Conservation (phyloP, 2,329 filamentous ascomycete species). For the Colletotrichum sojae region DNA sequence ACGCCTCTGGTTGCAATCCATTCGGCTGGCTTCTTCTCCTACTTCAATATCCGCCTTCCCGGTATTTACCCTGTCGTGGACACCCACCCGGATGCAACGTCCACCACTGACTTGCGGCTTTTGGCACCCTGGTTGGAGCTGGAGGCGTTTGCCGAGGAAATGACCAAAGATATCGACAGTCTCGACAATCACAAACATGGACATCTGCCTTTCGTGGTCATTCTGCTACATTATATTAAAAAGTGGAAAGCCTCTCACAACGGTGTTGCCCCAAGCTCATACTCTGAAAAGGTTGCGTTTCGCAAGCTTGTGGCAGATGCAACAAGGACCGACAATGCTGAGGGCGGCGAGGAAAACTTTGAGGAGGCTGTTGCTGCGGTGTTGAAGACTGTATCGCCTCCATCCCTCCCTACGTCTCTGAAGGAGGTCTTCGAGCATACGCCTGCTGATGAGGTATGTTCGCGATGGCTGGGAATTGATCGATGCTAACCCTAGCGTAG, state of each 20-base stretch:
- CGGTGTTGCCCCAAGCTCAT: constrained; percentile 78
- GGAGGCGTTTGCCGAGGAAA: constrained; percentile 72
- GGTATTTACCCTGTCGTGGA: constrained; percentile 93
- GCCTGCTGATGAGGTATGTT: constrained; percentile 66
- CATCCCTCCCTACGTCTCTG: constrained; percentile 77
- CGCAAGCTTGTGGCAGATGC: constrained; percentile 76
- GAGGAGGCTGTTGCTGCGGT: constrained; percentile 92
- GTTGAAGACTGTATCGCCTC: constrained; percentile 84
- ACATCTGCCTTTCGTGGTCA: constrained; percentile 88
- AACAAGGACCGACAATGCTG: constrained; percentile 79
- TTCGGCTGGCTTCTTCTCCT: constrained; percentile 92
- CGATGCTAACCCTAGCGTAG: constrained; percentile 47
- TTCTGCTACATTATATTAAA: constrained; percentile 86
- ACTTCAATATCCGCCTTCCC: constrained; percentile 84
- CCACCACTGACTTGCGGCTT: constrained; percentile 87
- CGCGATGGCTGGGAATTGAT: constrained; percentile 50
- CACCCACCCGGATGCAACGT: constrained; percentile 91
- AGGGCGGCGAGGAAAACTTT: constrained; percentile 96
- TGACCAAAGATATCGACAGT: constrained; percentile 77
- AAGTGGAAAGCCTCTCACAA: constrained; percentile 82
- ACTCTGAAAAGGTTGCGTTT: constrained; percentile 90
- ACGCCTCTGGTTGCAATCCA: constrained; percentile 87
- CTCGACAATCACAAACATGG: constrained; percentile 88
- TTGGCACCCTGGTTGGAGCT: constrained; percentile 90
- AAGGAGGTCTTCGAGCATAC: constrained; percentile 84